phyloP scores from a whole-genome alignment of 495 filamentous ascomycete genomes.

The Aspergillus homomorphus region DNA sequence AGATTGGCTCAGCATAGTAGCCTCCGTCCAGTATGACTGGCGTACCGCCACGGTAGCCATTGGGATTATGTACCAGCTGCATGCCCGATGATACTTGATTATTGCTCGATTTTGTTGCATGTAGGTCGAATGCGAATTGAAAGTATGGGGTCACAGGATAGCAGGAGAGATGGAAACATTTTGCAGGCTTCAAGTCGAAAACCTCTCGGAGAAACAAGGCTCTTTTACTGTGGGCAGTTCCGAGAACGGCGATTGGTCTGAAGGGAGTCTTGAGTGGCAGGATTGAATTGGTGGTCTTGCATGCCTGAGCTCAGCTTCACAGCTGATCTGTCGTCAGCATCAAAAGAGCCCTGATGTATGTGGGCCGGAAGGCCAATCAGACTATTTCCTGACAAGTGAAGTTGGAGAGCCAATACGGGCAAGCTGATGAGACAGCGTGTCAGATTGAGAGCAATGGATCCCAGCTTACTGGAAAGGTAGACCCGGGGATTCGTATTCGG shows the following conservation, averaged over 20 bases:
- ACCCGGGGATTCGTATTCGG: constrained; percentile 4
- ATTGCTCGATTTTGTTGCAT: background rate
- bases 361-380: background rate
- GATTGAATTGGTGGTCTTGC: background rate
- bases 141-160: background rate
- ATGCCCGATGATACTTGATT: background rate
- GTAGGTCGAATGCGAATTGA: background rate
- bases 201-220: background rate
- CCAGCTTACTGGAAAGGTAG: background rate
- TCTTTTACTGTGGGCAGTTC: background rate
- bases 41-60: background rate
- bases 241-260: background rate
- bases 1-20: background rate
- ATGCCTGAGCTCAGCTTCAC: background rate
- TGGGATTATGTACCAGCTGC: background rate
- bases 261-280: background rate
- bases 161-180: background rate
- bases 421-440: background rate
- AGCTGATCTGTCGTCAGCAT: constrained; percentile 7
- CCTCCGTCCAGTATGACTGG: background rate
- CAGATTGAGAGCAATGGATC: background rate
- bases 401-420: background rate
- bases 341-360: background rate
- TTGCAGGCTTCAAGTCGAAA: background rate
- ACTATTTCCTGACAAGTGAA: background rate